Evolutionary conservation across 768 basidiomycete species (phyloP), one percentile per base, ranked within the genome.

Genomic region (Xerocomus spinulosus): DNA sequence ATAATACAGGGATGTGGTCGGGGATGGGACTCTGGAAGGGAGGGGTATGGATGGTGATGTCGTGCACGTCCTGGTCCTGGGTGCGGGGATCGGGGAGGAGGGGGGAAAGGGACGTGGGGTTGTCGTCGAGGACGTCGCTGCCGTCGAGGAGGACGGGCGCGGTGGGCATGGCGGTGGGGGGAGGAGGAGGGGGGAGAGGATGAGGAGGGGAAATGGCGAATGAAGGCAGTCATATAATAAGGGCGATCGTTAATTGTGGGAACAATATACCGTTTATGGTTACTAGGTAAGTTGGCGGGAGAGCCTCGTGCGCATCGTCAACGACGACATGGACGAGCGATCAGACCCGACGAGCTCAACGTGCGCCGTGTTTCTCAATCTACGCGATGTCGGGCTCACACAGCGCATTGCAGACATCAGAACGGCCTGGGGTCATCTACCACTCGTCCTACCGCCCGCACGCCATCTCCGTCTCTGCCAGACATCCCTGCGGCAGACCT

Each of bases 401-500:
- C 15, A 21, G 42, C 49, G 52, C 50, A 8, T 33, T 46, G 45
- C 51, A 66, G 66, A 14, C 54, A 48, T 48, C 53, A 47, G 14
- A 40, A 60, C 36, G 52, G 47, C 51, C 52, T 62, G 39, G 53
- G 52, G 44, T 55, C 57, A 24, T 53, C 58, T 5, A 34, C 46
- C 49, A 44, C 48, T 24, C 42, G 25, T 36, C 47, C 43, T 46
- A 37, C 57, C 28, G 51, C 54, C 50, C 66, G 59, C 49, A 54
- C 66, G 0, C 57, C 69, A 48, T 68, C 67, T 48, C 70, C 68
- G 45, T 46, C 62, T 20, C 63, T 73, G 44, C 80, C 81, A 51
- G 75, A 80, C 52, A 81, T 84, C 52, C 81, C 80, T 42, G 59
- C 65, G 17, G 47, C 71, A 40, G 72, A 74, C 47, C 65, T 79